Base-by-base conservation (phyloP, 257 asterid species). In the Primulina eburnea region DNA sequence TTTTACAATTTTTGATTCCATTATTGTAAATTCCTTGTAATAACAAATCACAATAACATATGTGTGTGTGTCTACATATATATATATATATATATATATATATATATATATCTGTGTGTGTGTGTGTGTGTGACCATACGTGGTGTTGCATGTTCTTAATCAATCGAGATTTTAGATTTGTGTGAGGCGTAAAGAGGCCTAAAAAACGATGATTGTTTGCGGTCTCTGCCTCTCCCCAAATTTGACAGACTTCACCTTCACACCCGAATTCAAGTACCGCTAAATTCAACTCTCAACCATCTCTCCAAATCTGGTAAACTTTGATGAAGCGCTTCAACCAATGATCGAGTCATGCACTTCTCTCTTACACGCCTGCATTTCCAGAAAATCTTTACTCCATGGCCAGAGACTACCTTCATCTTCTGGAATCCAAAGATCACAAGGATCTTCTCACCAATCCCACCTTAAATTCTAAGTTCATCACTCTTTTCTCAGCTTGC, bases 401-500 rank as follows among this genome's bases (percentile, higher is more conserved):
- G 88, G 85, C 60, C 79, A 70, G 24, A 64, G 35, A 11, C 68
- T 83, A 86, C 61, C 73, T 71, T 59, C 85, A 79, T 52, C 80
- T 85, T 38, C 84, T 79, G 56, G 68, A 73, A 52, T 64, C 76
- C 29, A 50, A 72, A 43, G 75, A 78, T 6, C 64, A 60, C 43
- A 63, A 40, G 55, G 33, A 68, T 50, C 59, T 81, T 14, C 81
- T 86, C 60, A 78, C 62, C 16, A 68, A 71, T 53, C 83, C 82
- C 75, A 28, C 63, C 12, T 60, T 85, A 16, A 73, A 65, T 7
- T 77, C 88, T 63, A 85, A 83, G 71, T 81, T 85, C 55, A 77
- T 83, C 4, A 85, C 88, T 59, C 81, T 85, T 65, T 85, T 85
- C 83, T 81, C 87, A 5, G 80, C 73, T 58, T 81, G 84, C 63